phyloP scores from a whole-genome alignment of 2,329 filamentous ascomycete genomes.

The Curvularia eragrostidis region DNA sequence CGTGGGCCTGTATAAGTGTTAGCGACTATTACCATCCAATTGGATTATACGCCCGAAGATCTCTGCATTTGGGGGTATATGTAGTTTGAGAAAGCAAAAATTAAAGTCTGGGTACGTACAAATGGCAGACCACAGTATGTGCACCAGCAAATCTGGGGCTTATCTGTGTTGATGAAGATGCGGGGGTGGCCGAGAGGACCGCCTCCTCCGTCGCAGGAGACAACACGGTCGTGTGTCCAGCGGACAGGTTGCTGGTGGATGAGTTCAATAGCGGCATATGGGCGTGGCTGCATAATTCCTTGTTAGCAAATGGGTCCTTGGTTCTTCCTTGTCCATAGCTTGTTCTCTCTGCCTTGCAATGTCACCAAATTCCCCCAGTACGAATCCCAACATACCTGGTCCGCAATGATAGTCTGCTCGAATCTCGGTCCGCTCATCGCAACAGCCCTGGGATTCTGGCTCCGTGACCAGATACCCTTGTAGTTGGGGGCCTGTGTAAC shows the following conservation, averaged over 20 bases:
- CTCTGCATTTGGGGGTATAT: background rate
- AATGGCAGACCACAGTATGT: constrained; percentile 93
- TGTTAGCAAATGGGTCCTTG: constrained; percentile 30
- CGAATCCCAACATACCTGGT: constrained; percentile 71
- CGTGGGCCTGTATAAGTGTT: constrained; percentile 73
- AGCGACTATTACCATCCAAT: background rate
- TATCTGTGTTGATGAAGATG: constrained; percentile 98
- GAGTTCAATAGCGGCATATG: constrained; percentile 88
- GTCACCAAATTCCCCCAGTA: background rate
- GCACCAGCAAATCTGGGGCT: constrained; percentile 89
- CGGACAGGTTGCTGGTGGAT: constrained; percentile 94
- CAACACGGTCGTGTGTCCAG: constrained; percentile 84
- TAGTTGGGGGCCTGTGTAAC: constrained; percentile 87
- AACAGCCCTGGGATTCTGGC: constrained; percentile 78
- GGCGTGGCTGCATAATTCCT: constrained; percentile 71
- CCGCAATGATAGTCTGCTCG: constrained; percentile 92
- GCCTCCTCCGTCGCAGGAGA: constrained; percentile 90
- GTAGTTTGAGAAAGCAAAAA: rapidly evolving
- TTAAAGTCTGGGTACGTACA: constrained; percentile 69
- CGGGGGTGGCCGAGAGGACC: constrained; percentile 88
- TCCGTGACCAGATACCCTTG: constrained; percentile 78
- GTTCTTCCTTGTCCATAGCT: constrained; percentile 2
- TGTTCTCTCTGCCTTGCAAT: background rate
- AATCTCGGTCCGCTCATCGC: constrained; percentile 96
- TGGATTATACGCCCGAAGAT: too few species aligned